These are phyloP conservation scores for Cladosporium austrohemisphaericum DNA, from an alignment of 2,329 filamentous ascomycete species.

Conservation along the genomic window DNA sequence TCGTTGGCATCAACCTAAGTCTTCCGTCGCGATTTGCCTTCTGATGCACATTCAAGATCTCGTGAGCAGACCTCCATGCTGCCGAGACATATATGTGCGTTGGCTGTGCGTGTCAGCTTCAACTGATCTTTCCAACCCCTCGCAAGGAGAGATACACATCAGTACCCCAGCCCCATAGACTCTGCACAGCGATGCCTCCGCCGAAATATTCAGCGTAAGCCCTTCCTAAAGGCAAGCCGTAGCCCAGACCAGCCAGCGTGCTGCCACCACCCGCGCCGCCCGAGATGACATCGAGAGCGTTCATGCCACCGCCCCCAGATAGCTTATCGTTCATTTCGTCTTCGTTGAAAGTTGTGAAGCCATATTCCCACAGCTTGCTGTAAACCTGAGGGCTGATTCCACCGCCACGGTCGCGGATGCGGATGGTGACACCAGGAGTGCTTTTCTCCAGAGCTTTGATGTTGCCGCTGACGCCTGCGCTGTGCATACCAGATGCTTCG, in stretches of 20 bases:
- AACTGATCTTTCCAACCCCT: slow-evolving; percentile 52
- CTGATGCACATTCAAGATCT: no score
- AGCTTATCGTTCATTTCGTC: slow-evolving; percentile 52
- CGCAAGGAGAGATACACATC: slow-evolving; percentile 63
- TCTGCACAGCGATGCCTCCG: slow-evolving; percentile 91
- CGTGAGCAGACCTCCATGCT: no score
- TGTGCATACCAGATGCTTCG: slow-evolving; percentile 28
- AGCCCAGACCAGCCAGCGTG: slow-evolving; percentile 81
- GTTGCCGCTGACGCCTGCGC: slow-evolving; percentile 29
- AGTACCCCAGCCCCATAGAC: slow-evolving; percentile 85
- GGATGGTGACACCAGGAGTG: slow-evolving; percentile 82
- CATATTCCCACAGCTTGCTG: slow-evolving; percentile 92
- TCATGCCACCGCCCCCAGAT: slow-evolving; percentile 48
- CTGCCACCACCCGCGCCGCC: slow-evolving; percentile 69
- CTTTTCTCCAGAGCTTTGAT: slow-evolving; percentile 48
- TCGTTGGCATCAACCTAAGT: no score
- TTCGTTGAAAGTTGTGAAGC: slow-evolving; percentile 89
- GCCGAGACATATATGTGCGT: no score
- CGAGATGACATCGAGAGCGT: slow-evolving; percentile 73
- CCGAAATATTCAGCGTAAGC: slow-evolving; percentile 99
- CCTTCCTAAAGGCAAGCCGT: slow-evolving; percentile 82
- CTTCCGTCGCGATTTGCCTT: no score
- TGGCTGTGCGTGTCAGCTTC: neutral
- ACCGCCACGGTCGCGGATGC: slow-evolving; percentile 91
- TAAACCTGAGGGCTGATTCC: slow-evolving; percentile 83